Evolutionary conservation across 352 stramenopile genomes (phyloP), one percentile per base, ranked within the genome.

Genomic region (Globisporangium iwayamae): DNA sequence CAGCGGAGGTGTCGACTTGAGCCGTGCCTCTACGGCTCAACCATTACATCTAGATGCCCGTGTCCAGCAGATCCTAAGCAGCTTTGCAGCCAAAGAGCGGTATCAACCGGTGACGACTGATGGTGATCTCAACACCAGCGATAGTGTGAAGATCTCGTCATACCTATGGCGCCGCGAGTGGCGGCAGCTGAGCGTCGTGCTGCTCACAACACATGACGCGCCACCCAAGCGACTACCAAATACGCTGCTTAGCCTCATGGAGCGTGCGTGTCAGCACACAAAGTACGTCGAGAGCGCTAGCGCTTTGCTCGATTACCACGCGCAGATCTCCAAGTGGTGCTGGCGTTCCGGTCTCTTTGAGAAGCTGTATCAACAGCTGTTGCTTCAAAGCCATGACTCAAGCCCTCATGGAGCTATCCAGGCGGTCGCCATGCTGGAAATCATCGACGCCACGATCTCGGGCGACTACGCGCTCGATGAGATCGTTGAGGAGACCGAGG

Each of bases 131-230:
- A 56, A 8, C 32, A 36, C 4, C 32, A 36, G 2, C 32, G 7
- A 8, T 8, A 36, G 32, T 36, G 32, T 9, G 32, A 43, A 43
- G 28, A 56, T 38, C 54, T 62, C 52, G 8, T 36, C 32, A 4
- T 36, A 36, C 32, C 66, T 66, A 1, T 90, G 81, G 78, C 66
- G 78, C 2, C 78, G 81, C n/a, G 76, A 90, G 67, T 90, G 81
- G 81, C 71, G 78, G 7, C 81, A 90, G 60, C 62, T 84, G 4
- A 86, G 76, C 43, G 62, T 90, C 8, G 28, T 73, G 18, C 46
- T 75, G 22, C 60, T 67, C 10, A 61, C 57, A 2, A 65, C 25
- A 28, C 25, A 10, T 22, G 43, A 25, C 43, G 38, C 13, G 52
- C 20, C 30, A 11, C 28, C 41, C 39, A 22, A 10, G 16, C 52